phyloP scores from a whole-genome alignment of 495 filamentous ascomycete species.

The Penicillium chermesinum region DNA sequence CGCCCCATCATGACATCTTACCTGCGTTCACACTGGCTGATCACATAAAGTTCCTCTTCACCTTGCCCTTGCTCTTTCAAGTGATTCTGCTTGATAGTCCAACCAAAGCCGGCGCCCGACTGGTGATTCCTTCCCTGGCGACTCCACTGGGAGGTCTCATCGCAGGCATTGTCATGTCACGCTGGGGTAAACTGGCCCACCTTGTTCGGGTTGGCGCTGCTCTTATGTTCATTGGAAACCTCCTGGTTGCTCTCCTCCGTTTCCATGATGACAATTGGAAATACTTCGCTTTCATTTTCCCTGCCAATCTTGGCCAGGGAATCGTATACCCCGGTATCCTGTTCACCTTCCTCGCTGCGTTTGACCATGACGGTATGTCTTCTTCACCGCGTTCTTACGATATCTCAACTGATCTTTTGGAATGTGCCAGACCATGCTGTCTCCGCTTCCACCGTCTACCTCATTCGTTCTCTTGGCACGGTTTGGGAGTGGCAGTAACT shows the following conservation, averaged over 20 bases:
- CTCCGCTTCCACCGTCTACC: slow-evolving; percentile 57
- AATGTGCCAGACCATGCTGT: slow-evolving; percentile 55
- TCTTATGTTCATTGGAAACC: slow-evolving; percentile 57
- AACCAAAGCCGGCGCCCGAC: slow-evolving; percentile 52
- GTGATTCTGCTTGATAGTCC: slow-evolving; percentile 57
- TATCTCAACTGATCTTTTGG: too few species aligned
- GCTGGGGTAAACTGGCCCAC: slow-evolving; percentile 53
- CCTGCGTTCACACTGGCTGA: too few species aligned
- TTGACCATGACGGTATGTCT: slow-evolving; percentile 53
- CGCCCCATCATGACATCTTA: background rate
- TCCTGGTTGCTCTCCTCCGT: slow-evolving; percentile 47
- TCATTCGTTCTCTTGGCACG: slow-evolving; percentile 57
- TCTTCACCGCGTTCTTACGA: background rate
- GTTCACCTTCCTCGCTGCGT: slow-evolving; percentile 59
- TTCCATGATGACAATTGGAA: slow-evolving; percentile 60
- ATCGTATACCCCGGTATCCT: slow-evolving; percentile 60
- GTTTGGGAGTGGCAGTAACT: slow-evolving; percentile 60
- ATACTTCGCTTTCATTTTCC: slow-evolving; percentile 58
- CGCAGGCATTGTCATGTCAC: slow-evolving; percentile 59
- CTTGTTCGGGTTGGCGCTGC: slow-evolving; percentile 51
- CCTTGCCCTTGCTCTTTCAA: slow-evolving; percentile 60
- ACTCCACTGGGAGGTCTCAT: slow-evolving; percentile 57
- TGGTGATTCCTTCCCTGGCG: slow-evolving; percentile 57
- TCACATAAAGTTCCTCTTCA: slow-evolving; percentile 54
- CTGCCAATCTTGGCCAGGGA: slow-evolving; percentile 59